Base-by-base conservation (phyloP, 164 flowering plant species). In the Stephania japonica region DNA sequence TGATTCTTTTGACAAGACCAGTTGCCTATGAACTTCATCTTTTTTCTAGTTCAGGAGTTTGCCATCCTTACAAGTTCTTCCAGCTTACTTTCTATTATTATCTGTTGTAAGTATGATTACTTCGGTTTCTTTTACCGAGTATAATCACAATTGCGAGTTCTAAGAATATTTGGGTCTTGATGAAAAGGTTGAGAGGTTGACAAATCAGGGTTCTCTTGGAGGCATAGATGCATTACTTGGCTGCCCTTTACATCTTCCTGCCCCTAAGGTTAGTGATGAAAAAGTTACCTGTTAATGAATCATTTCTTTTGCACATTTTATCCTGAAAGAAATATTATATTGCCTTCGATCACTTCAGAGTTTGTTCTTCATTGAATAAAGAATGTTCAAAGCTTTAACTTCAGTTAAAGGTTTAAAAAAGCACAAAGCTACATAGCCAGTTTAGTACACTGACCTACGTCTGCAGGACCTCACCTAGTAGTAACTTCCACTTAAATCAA, bases 171-270 rank as follows among this genome's bases (percentile, higher is more conserved):
- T 77, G 24, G 41, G 61, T 13, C 69, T 26, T n/a, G 7, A 64
- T 67, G 74, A 66, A 62, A 74, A 93, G 98, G 79, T 89, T 66
- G 98, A 91, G 83, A 89, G 89, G 84, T 75, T 87, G 81, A 80
- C 89, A 72, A 91, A 90, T 84, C 87, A 88, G 72, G 98, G 97
- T 63, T 91, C 98, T 76, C 98, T 93, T 76, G 93, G 87, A 71
- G 98, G 93, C 76, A 90, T 93, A 77, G 93, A 91, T 87, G 98
- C 98, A 42, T 77, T 91, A 75, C 94, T 93, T 77, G 98, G 98
- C 71, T 91, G 97, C 78, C 97, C 97, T 70, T 74, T 93, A 71
- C 82, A 84, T 73, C 92, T 93, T 82, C 98, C 98, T 72, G 87
- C 89, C 32, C 81, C 88, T 21, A 91, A 89, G 92, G 98, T 88